These are phyloP conservation scores for Hypoxylon sp. DNA, from an alignment of 2,329 filamentous ascomycete species.

Conservation along the genomic window DNA sequence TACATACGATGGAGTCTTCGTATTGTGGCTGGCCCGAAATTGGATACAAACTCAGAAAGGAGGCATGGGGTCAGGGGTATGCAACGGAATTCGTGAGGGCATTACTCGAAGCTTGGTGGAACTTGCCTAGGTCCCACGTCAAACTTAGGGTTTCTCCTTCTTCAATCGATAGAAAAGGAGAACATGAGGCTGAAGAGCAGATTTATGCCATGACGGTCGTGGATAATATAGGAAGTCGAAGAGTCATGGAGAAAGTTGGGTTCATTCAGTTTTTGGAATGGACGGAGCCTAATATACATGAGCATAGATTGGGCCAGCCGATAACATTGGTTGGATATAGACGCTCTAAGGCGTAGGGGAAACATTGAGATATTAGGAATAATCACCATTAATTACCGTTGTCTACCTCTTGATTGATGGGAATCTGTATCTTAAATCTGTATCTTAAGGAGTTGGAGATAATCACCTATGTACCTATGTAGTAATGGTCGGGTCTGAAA, in stretches of 20 bases:
- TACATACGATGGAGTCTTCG: conserved; percentile 43
- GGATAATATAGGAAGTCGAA: conserved; percentile 46
- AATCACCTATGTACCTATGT: background rate
- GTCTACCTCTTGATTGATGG: background rate
- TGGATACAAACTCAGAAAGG: conserved; percentile 48
- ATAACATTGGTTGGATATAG: conserved; percentile 40
- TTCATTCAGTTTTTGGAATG: conserved; percentile 49
- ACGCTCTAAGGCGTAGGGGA: background rate
- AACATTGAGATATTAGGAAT: background rate
- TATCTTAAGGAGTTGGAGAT: conserved; percentile 11
- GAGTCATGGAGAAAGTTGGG: conserved; percentile 50
- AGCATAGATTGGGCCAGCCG: conserved; percentile 47
- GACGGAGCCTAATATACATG: conserved; percentile 49
- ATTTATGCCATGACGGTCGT: conserved; percentile 46
- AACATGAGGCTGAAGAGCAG: conserved; percentile 31
- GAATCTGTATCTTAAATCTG: background rate
- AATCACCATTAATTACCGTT: background rate
- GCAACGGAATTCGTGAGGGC: conserved; percentile 47
- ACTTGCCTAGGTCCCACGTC: conserved; percentile 35
- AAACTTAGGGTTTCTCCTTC: conserved; percentile 19
- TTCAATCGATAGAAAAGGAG: conserved; percentile 16
- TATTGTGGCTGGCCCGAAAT: conserved; percentile 49
- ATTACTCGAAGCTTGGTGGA: conserved; percentile 48
- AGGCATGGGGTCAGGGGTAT: conserved; percentile 48
- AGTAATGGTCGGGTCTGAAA: background rate